Base-by-base conservation (phyloP, 139 green algal genomes). In the Asterochloris erici region DNA sequence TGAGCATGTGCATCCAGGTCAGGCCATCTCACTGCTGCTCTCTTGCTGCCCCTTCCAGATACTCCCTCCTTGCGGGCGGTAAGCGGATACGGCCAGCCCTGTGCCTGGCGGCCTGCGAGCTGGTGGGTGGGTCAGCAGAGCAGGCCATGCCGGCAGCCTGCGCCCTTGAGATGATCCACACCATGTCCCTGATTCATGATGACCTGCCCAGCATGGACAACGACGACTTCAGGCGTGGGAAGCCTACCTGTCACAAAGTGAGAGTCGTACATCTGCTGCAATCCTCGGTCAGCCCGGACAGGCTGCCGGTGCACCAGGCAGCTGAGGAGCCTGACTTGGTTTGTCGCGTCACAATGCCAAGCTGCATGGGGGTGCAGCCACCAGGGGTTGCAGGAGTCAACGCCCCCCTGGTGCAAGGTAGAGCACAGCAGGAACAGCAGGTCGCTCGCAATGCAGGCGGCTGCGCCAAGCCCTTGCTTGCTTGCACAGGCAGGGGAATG, bases 181-280 rank as follows among this genome's bases (percentile, higher is more conserved):
- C 96, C 26, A 99, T 99, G 97, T 85, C 77, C 0, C 68, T 85
- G 14, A 82, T 85, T 63, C 76, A 85, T 68, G 82, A 82, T 62
- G 97, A 99, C 88, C 90, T 99, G 79, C 97, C 97, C 16, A 93
- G 89, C 68, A 98, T 99, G 82, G 97, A 99, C 92, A 98, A 99
- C 82, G 97, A 99, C 84, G 96, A 99, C 90, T 99, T 99, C 89
- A 84, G 97, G 27, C 85, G 94, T 28, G 96, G 96, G 16, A 91
- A 94, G 83, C 96, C 95, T 75, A 98, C 96, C 75, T 97, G 96
- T 88, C 96, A 99, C 89, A 98, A 98, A 91, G 93, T 94, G 61
- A 13, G 17, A 60, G 9, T 28, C 21, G 66, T 9, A 71, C 9
- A 2, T 4, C 66, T 54, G 38, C 38, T 54, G 38, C 38, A 54